A percentile compares a stretch with the other conserved stretches of the same genome.
Conservation (phyloP, 108 stramenopile species). For the Cyclotella sp. region DNA sequence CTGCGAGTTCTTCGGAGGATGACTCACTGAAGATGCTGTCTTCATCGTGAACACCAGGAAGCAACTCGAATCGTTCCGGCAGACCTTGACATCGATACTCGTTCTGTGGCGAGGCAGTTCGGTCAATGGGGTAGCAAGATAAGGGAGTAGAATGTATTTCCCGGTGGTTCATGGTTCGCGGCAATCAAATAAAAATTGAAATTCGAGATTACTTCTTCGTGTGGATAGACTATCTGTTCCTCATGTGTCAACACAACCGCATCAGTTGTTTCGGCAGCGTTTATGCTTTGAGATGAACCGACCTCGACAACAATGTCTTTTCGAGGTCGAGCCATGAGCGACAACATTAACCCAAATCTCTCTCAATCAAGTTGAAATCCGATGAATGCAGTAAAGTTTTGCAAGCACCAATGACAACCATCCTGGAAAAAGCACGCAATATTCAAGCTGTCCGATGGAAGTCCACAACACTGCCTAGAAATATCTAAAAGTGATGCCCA, state of each 20-base stretch:
- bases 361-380: not conserved
- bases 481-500: too few relatives aligned
- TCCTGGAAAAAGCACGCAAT: too few relatives aligned
- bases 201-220: not conserved
- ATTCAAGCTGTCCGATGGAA: too few relatives aligned
- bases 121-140: not conserved
- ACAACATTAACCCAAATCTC: not conserved
- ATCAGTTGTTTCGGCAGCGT: too few relatives aligned
- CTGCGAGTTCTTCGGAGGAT: not conserved
- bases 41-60: conserved; percentile 19
- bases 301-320: not conserved
- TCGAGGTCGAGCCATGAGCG: not conserved
- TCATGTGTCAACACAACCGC: too few relatives aligned
- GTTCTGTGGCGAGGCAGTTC: not conserved
- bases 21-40: conserved; percentile 24
- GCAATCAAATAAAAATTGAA: not conserved
- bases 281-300: not conserved
- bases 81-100: not conserved
- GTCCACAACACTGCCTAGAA: too few relatives aligned
- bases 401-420: not conserved
- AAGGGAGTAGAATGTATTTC: not conserved
- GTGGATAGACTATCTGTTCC: not conserved
- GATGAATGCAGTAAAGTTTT: not conserved
- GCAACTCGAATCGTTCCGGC: conserved; percentile 10
- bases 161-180: not conserved